These are phyloP conservation scores for Protoeuglena noctilucae DNA, from an alignment of 139 green algal genomes.

Conservation along the genomic window DNA sequence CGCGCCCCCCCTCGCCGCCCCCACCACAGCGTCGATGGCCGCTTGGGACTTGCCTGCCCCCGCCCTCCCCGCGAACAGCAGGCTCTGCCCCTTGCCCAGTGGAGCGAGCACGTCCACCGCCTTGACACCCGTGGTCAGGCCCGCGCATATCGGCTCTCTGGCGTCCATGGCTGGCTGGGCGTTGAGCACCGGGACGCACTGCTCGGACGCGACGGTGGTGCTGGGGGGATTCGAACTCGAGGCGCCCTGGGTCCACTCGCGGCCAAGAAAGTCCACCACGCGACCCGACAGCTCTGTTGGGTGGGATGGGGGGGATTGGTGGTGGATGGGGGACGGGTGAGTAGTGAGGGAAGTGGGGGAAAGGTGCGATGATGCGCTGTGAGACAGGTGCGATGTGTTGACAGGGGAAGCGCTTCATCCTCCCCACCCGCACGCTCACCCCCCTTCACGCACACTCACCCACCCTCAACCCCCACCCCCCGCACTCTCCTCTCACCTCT, in stretches of 20 bases:
- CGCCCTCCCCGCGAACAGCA: slow-evolving; percentile 44
- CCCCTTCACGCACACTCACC: neutral
- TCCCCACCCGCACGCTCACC: neutral
- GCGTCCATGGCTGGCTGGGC: slow-evolving; percentile 43
- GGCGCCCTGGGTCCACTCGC: slow-evolving; percentile 4
- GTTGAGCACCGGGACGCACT: slow-evolving; percentile 41
- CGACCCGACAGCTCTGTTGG: slow-evolving; percentile 23
- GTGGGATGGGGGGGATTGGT: neutral
- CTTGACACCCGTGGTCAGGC: slow-evolving; percentile 53
- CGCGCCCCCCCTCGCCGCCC: slow-evolving; percentile 21
- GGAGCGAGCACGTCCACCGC: slow-evolving; percentile 65
- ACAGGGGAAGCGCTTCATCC: no score
- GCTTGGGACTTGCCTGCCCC: slow-evolving; percentile 36
- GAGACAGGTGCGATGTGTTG: no score
- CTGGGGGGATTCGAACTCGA: slow-evolving; percentile 8
- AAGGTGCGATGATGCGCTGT: no score
- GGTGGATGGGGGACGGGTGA: neutral
- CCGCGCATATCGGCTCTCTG: slow-evolving; percentile 53
- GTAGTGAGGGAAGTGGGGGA: no score
- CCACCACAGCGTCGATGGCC: slow-evolving; percentile 44
- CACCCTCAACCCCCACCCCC: neutral
- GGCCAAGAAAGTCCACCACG: slow-evolving; percentile 43
- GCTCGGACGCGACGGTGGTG: slow-evolving; percentile 15
- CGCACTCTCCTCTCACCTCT: neutral
- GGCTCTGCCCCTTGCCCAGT: slow-evolving; percentile 52